Evolutionary conservation across 2,329 filamentous ascomycete genomes (phyloP).

Genomic region (Calonectria crousiana): DNA sequence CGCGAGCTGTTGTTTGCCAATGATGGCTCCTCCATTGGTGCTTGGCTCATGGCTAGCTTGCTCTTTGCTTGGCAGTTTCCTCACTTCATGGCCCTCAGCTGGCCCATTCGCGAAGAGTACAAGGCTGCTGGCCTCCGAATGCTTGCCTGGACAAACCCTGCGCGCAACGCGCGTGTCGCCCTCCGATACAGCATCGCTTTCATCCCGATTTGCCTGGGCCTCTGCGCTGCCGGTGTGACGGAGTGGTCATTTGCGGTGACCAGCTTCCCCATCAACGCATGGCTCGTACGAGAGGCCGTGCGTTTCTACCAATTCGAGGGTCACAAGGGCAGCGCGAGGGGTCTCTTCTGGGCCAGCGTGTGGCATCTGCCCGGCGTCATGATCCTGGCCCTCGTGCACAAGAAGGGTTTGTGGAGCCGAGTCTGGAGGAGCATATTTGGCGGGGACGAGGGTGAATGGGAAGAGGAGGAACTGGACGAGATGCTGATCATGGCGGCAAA

Average conservation of each 20-base stretch:
- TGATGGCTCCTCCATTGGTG: slow-evolving; percentile 75
- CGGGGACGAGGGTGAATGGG: slow-evolving; percentile 67
- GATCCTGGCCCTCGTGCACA: slow-evolving; percentile 90
- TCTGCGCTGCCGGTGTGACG: slow-evolving; percentile 85
- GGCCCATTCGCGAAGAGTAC: slow-evolving; percentile 92
- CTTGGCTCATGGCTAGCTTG: slow-evolving; percentile 87
- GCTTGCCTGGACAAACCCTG: slow-evolving; percentile 90
- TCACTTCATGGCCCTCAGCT: slow-evolving; percentile 95
- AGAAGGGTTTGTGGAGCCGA: slow-evolving; percentile 90
- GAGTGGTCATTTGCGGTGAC: slow-evolving; percentile 87
- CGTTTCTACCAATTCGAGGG: slow-evolving; percentile 85
- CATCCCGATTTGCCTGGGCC: slow-evolving; percentile 84
- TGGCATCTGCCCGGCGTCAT: slow-evolving; percentile 94
- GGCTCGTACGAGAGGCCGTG: slow-evolving; percentile 85
- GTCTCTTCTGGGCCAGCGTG: slow-evolving; percentile 96
- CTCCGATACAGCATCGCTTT: slow-evolving; percentile 88
- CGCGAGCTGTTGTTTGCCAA: slow-evolving; percentile 78
- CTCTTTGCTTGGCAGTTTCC: slow-evolving; percentile 98
- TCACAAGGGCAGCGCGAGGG: slow-evolving; percentile 82
- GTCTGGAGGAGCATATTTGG: slow-evolving; percentile 80
- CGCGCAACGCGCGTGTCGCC: slow-evolving; percentile 86
- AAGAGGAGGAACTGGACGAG: slow-evolving; percentile 66
- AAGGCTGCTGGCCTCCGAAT: slow-evolving; percentile 75
- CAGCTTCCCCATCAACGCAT: slow-evolving; percentile 85
- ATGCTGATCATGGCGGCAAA: slow-evolving; percentile 52